Conservation (phyloP, 768 basidiomycete species). For the Mycena chlorophos region DNA sequence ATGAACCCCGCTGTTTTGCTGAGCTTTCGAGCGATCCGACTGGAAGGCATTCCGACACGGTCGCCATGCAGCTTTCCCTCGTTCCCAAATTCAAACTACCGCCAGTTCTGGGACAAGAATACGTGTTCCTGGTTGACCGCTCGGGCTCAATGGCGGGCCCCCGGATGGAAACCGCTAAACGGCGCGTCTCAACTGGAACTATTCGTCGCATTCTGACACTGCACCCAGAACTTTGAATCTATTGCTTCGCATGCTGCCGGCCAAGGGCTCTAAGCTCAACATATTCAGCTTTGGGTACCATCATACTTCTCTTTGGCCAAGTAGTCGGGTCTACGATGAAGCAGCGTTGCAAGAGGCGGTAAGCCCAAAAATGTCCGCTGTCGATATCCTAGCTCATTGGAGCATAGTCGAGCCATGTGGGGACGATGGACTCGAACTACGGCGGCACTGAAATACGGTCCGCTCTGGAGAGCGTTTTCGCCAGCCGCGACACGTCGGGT, state of each 20-base stretch:
- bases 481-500: slow-evolving; percentile 30
- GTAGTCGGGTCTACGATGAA: slow-evolving; percentile 35
- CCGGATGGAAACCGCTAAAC: slow-evolving; percentile 49
- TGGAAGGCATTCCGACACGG: slow-evolving; percentile 28
- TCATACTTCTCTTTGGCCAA: slow-evolving; percentile 35
- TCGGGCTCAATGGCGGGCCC: slow-evolving; percentile 51
- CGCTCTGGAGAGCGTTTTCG: slow-evolving; percentile 44
- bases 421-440: slow-evolving; percentile 40
- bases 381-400: not conserved
- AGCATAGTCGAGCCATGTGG: slow-evolving; percentile 40
- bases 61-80: slow-evolving; percentile 56
- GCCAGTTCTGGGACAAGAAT: slow-evolving; percentile 49
- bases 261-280: slow-evolving; percentile 48
- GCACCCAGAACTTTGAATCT: slow-evolving; percentile 37
- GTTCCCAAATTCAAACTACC: slow-evolving; percentile 52
- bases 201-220: not conserved
- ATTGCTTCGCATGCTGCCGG: slow-evolving; percentile 52
- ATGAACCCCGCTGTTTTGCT: slow-evolving; percentile 57
- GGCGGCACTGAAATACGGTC: slow-evolving; percentile 53
- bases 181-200: not conserved
- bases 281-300: slow-evolving; percentile 52
- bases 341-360: slow-evolving; percentile 38
- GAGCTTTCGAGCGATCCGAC: slow-evolving; percentile 37
- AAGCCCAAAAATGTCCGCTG: slow-evolving; percentile 23
- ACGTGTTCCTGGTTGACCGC: slow-evolving; percentile 60